Evolutionary conservation across 1,284 basidiomycete species (phyloP), one percentile per base, ranked within the genome.

Genomic region (Earliella scabrosa): DNA sequence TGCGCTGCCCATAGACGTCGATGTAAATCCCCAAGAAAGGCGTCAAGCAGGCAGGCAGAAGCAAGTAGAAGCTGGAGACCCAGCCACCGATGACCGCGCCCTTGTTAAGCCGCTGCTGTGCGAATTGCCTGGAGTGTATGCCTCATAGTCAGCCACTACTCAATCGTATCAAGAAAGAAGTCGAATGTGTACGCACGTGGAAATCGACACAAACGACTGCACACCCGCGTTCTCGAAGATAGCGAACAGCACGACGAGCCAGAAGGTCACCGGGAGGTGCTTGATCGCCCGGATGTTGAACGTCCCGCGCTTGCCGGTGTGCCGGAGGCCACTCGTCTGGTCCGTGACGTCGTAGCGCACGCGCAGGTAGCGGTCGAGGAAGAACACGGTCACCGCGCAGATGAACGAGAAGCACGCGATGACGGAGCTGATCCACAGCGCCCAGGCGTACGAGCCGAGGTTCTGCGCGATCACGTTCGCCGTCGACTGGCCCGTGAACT

Each of bases 21-120:
- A 79, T 75, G 60, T 75, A 76, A 52, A 78, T 71, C 16, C 77
- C 76, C 45, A 77, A 55, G 66, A 79, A 76, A 23, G 77, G 77
- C 2, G 76, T 78, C 58, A 78, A 61, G 52, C 73, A 73, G 8
- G 75, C 73, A 1, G 77, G 77, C 3, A 79, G 71, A 32, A 79
- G 68, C 36, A 79, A 66, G 64, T 78, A 79, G 66, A 79, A 75
- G 59, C 75, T 77, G 5, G 77, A 77, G n/a, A 78, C 77, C 77
- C 77, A 79, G 54, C 77, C 77, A 16, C 75, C 76, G 38, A 79
- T 72, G 49, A 79, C 74, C n/a, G 77, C 77, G 38, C 77, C 77
- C 63, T 77, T 76, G 65, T 77, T 69, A 45, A 79, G 64, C 4
- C 77, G 68, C 58, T 79, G 77, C 57, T 79, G 77, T 13, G 76